Conservation (phyloP, 108 stramenopile genomes). For the Thalassiosira profunda region DNA sequence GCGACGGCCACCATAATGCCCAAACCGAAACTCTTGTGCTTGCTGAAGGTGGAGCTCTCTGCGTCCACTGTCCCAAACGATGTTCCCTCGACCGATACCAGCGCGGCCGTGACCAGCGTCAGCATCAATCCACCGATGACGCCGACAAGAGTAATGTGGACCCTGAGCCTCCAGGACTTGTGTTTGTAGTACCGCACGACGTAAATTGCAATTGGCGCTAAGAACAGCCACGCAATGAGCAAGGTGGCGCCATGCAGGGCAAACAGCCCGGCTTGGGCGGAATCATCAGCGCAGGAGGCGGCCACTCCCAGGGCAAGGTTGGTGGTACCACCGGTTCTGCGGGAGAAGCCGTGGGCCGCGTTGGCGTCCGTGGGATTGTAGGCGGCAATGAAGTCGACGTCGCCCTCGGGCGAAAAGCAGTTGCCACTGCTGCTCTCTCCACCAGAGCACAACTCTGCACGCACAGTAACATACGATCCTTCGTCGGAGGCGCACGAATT, state of each 20-base stretch:
- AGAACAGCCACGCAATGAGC: constrained; percentile 18
- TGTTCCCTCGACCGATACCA: constrained; percentile 27
- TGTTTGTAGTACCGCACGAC: constrained; percentile 29
- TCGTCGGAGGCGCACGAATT: constrained; percentile 13
- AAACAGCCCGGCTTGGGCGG: constrained; percentile 14
- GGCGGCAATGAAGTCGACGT: constrained; percentile 34
- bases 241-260: constrained; percentile 14
- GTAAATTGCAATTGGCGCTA: constrained; percentile 23
- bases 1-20: neutral
- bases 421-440: neutral
- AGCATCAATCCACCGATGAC: constrained; percentile 11
- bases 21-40: constrained; percentile 27
- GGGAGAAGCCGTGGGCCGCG: constrained; percentile 13
- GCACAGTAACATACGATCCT: constrained; percentile 11
- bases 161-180: constrained; percentile 13
- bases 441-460: constrained; percentile 9
- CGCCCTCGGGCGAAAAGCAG: constrained; percentile 14
- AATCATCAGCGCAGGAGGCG: neutral
- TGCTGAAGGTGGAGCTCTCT: neutral
- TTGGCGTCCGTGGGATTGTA: constrained; percentile 17
- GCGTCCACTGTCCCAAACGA: constrained; percentile 10
- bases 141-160: constrained; percentile 26
- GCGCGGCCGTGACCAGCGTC: constrained; percentile 1
- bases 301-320: neutral
- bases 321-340: neutral